Evolutionary conservation across 495 filamentous ascomycete species (phyloP).

Genomic region (Aspergillus homomorphus): DNA sequence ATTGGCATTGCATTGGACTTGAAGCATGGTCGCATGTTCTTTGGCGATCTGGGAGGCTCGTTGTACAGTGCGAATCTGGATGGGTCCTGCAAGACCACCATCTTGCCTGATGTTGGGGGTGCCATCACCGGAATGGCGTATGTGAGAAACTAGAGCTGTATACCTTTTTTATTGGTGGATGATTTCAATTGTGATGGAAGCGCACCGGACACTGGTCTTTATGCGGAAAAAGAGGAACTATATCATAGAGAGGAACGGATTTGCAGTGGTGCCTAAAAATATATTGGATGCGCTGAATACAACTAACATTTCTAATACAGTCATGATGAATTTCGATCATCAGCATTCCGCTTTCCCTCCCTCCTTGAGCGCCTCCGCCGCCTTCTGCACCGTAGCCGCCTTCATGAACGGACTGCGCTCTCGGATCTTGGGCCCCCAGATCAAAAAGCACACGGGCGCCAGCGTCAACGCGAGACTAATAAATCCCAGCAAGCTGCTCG

Average conservation of each 20-base stretch:
- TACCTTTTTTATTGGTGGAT: no score
- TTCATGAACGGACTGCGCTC: slow-evolving; percentile 37
- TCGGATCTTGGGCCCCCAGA: slow-evolving; percentile 30
- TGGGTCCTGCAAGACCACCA: slow-evolving; percentile 15
- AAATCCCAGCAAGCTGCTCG: slow-evolving; percentile 40
- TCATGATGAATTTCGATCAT: not conserved
- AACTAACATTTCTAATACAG: no score
- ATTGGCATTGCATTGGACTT: slow-evolving; percentile 32
- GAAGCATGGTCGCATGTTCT: slow-evolving; percentile 14
- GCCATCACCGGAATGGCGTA: slow-evolving; percentile 13
- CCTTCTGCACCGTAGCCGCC: slow-evolving; percentile 27
- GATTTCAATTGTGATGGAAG: no score
- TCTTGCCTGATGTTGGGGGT: slow-evolving; percentile 12
- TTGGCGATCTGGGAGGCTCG: slow-evolving; percentile 16
- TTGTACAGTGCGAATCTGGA: slow-evolving; percentile 15
- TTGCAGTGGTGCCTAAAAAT: no score
- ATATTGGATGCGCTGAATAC: no score
- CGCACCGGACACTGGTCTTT: no score
- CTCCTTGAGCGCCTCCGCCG: not conserved
- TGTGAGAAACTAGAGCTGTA: not conserved
- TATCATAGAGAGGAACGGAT: no score
- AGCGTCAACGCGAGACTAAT: slow-evolving; percentile 33
- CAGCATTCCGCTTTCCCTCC: not conserved
- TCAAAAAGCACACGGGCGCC: slow-evolving; percentile 28
- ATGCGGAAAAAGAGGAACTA: no score